These are phyloP conservation scores for Rubia tinctorum DNA, from an alignment of 305 asterid genomes.

Conservation along the genomic window DNA sequence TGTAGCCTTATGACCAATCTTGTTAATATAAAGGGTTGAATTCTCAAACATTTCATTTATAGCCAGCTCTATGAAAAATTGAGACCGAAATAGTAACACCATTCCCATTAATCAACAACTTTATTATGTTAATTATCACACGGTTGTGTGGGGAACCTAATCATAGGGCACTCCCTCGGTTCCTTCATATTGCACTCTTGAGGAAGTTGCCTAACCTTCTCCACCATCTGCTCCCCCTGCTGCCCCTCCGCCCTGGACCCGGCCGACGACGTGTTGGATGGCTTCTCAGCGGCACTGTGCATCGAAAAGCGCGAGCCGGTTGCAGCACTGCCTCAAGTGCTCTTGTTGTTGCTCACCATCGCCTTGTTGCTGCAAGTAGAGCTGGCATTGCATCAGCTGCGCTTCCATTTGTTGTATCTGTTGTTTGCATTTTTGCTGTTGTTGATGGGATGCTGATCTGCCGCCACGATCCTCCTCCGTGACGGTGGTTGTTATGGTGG, in stretches of 20 bases:
- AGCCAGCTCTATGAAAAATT: too few relatives aligned
- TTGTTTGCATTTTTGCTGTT: neutral
- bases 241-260: neutral
- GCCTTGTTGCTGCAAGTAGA: neutral
- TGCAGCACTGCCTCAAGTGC: conserved; percentile 11
- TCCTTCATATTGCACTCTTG: neutral
- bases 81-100: neutral
- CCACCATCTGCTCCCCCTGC: neutral
- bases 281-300: conserved; percentile 2
- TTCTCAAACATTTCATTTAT: too few relatives aligned
- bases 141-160: too few relatives aligned
- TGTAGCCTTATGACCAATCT: too few relatives aligned
- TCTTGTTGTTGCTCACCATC: neutral
- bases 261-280: neutral
- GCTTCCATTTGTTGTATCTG: neutral
- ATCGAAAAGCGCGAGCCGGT: neutral
- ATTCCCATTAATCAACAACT: neutral
- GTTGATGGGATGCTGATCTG: too few relatives aligned
- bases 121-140: neutral
- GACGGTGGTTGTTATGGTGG: conserved; percentile 2
- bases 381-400: neutral
- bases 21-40: too few relatives aligned
- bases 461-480: neutral
- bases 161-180: neutral
- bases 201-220: conserved; percentile 12